Evolutionary conservation across 257 asterid species (phyloP).

Genomic region (Ballota nigra): DNA sequence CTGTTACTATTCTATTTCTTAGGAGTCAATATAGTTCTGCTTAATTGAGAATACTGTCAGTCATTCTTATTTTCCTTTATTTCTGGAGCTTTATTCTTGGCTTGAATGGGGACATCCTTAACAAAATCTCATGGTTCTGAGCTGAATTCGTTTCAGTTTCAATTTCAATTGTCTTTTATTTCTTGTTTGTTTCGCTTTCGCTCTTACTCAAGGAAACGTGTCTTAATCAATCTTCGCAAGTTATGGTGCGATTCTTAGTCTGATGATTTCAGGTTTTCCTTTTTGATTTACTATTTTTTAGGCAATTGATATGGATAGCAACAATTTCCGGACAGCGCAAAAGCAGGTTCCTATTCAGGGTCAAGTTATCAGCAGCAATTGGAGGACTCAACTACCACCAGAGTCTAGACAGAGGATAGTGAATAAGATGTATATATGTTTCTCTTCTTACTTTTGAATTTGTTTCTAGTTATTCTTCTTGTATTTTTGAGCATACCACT

Average conservation of each 20-base stretch:
- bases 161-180: neutral
- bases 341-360: constrained; percentile 53
- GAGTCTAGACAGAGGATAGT: constrained; percentile 70
- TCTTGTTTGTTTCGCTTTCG: neutral
- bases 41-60: too few species aligned
- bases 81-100: too few species aligned
- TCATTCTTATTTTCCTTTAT: too few species aligned
- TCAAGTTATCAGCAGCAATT: constrained; percentile 52
- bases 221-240: neutral
- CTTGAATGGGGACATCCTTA: too few species aligned
- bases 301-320: too few species aligned
- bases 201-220: neutral
- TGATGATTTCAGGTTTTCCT: neutral
- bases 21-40: too few species aligned
- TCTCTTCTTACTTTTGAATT: neutral
- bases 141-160: neutral
- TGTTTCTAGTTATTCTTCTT: neutral
- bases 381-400: constrained; percentile 66
- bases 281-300: neutral
- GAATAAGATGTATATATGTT: constrained; percentile 51
- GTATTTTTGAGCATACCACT: neutral
- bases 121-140: neutral
- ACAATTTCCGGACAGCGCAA: constrained; percentile 30
- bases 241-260: neutral
- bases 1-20: too few species aligned